phyloP scores from a whole-genome alignment of 495 filamentous ascomycete genomes.

The Emericellopsis terricola region DNA sequence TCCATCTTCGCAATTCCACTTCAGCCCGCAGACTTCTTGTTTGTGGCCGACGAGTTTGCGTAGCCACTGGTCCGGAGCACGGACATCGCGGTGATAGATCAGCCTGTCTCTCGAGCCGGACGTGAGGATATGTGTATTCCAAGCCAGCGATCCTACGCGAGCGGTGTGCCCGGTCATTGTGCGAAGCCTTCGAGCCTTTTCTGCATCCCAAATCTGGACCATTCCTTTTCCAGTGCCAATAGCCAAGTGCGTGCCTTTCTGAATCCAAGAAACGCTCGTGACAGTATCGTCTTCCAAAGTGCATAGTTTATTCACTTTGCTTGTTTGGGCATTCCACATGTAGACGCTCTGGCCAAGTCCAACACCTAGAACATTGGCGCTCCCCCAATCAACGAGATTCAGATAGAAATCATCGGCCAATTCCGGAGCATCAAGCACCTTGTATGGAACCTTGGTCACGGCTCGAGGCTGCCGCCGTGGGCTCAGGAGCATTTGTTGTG shows the following conservation, averaged over 20 bases:
- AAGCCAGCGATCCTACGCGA: constrained; percentile 78
- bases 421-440: constrained; percentile 91
- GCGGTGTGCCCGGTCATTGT: constrained; percentile 95
- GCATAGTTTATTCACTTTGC: constrained; percentile 79
- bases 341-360: constrained; percentile 90
- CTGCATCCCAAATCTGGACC: constrained; percentile 95
- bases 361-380: constrained; percentile 79
- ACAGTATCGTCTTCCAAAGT: constrained; percentile 86
- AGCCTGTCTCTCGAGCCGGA: constrained; percentile 85
- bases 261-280: constrained; percentile 95
- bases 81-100: constrained; percentile 90
- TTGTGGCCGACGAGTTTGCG: constrained; percentile 83
- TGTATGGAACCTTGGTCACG: constrained; percentile 91
- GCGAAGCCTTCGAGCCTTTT: constrained; percentile 61
- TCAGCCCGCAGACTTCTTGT: constrained; percentile 94
- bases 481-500: constrained; percentile 78
- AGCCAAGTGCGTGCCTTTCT: constrained; percentile 82
- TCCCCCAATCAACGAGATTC: constrained; percentile 97
- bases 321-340: constrained; percentile 88
- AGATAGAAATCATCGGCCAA: constrained; percentile 94
- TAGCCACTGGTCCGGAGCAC: constrained; percentile 78
- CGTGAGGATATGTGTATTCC: constrained; percentile 95
- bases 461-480: constrained; percentile 74
- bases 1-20: constrained; percentile 90
- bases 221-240: constrained; percentile 88